These are phyloP conservation scores for Graphiopsis chlorocephala DNA, from an alignment of 2,329 filamentous ascomycete species.

Conservation along the genomic window DNA sequence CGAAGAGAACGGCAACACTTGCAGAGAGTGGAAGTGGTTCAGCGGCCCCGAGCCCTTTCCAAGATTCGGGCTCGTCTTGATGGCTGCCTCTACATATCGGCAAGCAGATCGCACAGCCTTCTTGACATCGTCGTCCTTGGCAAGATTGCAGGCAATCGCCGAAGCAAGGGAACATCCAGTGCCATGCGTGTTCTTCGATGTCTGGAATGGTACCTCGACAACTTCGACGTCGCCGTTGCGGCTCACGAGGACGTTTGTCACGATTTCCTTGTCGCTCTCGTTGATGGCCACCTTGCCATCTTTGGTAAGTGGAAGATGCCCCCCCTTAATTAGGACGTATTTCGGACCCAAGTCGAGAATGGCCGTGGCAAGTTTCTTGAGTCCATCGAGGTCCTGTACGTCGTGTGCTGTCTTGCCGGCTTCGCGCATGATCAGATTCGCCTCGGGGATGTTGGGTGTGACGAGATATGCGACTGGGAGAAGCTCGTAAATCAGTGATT, in stretches of 20 bases:
- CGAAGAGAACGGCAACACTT: constrained; percentile 66
- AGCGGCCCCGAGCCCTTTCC: constrained; percentile 70
- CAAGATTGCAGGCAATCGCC: constrained; percentile 71
- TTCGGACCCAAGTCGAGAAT: constrained; percentile 69
- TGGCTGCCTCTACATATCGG: constrained; percentile 69
- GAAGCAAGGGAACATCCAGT: constrained; percentile 93
- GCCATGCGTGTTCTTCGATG: constrained; percentile 82
- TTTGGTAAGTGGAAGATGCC: constrained; percentile 74
- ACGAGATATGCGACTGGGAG: constrained; percentile 66
- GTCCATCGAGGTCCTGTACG: constrained; percentile 59
- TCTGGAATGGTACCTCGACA: constrained; percentile 69
- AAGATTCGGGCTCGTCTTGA: constrained; percentile 60
- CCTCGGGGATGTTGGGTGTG: constrained; percentile 77
- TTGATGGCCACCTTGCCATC: constrained; percentile 58
- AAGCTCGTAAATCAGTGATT: constrained; percentile 57
- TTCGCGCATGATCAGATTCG: constrained; percentile 60
- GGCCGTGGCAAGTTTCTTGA: constrained; percentile 65
- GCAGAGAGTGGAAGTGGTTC: constrained; percentile 74
- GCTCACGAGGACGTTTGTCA: constrained; percentile 68
- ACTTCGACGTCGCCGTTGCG: constrained; percentile 60
- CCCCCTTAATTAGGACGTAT: constrained; percentile 86
- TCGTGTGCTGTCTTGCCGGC: constrained; percentile 46
- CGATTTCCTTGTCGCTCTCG: constrained; percentile 59
- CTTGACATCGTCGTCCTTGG: constrained; percentile 56
- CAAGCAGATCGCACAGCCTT: constrained; percentile 66